phyloP scores from a whole-genome alignment of 2,329 filamentous ascomycete genomes.

The Chalara sp. region DNA sequence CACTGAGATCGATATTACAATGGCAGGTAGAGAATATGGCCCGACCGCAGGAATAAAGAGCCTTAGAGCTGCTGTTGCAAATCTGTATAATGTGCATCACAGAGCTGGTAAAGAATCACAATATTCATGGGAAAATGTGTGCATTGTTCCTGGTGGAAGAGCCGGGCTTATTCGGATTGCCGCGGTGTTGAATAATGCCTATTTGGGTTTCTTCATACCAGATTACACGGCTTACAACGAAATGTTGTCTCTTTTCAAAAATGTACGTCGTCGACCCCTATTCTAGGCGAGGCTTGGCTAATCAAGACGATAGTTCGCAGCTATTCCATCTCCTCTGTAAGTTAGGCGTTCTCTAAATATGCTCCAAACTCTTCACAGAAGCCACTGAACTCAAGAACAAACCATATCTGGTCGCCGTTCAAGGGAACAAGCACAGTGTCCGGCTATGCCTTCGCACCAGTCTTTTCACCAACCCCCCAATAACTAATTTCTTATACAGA shows the following conservation, averaged over 20 bases:
- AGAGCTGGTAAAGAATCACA: constrained; percentile 79
- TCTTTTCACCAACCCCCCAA: no score
- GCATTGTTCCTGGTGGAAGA: constrained; percentile 88
- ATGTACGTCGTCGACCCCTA: constrained; percentile 42
- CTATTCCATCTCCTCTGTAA: constrained; percentile 72
- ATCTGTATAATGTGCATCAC: constrained; percentile 89
- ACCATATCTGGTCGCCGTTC: no score
- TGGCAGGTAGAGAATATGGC: constrained; percentile 80
- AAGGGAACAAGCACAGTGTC: no score
- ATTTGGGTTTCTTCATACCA: constrained; percentile 88
- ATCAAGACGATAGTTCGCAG: constrained; percentile 56
- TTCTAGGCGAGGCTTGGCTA: constrained; percentile 11
- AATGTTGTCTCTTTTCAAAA: constrained; percentile 92
- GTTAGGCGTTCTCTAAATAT: no score
- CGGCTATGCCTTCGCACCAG: no score
- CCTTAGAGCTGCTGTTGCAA: constrained; percentile 80
- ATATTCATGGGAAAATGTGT: constrained; percentile 97
- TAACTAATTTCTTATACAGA: no score
- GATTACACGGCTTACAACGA: constrained; percentile 98
- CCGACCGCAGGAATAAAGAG: constrained; percentile 93
- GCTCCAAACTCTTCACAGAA: no score
- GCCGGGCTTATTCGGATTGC: constrained; percentile 93
- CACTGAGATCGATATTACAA: constrained; percentile 67
- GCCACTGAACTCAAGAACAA: no score
- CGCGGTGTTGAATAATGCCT: constrained; percentile 86